phyloP scores from a whole-genome alignment of 805 yeast genomes.

The Yarrowia sp. region DNA sequence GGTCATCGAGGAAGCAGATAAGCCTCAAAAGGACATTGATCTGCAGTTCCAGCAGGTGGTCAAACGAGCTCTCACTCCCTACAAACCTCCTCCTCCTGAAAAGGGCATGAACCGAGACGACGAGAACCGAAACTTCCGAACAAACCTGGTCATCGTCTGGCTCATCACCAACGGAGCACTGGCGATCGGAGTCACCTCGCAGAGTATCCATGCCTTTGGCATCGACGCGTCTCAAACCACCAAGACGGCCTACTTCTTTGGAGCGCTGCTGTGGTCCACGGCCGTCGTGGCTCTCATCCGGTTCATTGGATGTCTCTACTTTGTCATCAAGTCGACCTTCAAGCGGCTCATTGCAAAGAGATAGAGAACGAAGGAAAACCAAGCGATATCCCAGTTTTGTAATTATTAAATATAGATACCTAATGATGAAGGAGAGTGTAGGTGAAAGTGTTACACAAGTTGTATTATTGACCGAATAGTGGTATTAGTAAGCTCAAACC shows the following conservation, averaged over 20 bases:
- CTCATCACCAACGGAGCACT: constrained; percentile 52
- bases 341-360: constrained; percentile 25
- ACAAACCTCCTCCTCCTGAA: constrained; percentile 51
- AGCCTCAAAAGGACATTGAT: constrained; percentile 60
- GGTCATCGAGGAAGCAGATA: constrained; percentile 61
- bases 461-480: not conserved
- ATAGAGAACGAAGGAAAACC: not conserved
- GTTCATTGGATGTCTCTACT: constrained; percentile 60
- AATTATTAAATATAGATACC: constrained; percentile 2
- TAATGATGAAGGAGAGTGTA: not conserved
- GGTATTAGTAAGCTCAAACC: too few relatives aligned
- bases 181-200: constrained; percentile 52
- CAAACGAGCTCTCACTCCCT: constrained; percentile 61
- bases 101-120: constrained; percentile 49
- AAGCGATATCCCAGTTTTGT: not conserved
- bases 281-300: constrained; percentile 67
- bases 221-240: constrained; percentile 39
- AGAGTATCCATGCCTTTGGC: constrained; percentile 50
- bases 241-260: constrained; percentile 51
- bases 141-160: constrained; percentile 53
- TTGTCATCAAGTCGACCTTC: constrained; percentile 50
- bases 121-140: constrained; percentile 53
- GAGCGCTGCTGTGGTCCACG: constrained; percentile 66
- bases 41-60: constrained; percentile 57
- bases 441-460: too few relatives aligned